Base-by-base conservation (phyloP, 495 filamentous ascomycete species). In the Neurospora sp. region DNA sequence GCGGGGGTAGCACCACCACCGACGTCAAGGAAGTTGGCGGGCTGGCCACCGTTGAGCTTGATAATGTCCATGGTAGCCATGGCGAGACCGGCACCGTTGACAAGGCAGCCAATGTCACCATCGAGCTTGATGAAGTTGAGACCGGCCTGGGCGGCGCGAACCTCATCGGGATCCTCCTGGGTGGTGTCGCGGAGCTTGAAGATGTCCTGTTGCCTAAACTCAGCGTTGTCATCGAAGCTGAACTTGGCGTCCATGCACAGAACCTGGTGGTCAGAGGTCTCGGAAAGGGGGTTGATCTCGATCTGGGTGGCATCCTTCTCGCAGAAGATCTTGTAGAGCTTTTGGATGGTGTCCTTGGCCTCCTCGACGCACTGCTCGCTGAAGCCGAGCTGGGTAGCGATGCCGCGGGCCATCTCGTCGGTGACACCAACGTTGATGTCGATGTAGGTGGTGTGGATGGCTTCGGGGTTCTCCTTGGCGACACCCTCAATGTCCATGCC, bases 21-120 rank as follows among this genome's bases (percentile, higher is more conserved):
- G 75, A 98, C 96, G 81, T 99, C 96, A 74, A 99, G 88, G 91
- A 99, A 99, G 88, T 99, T 99, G 74, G 96, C 96, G 71, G 96
- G 96, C 79, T 88, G 87, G 71, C 96, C 96, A 79, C 96, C 96
- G 86, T 99, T 99, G 38, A 99, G 90, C 89, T 99, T 99, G 89
- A 99, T 99, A 85, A 99, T 98, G 84, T 99, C 96, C 96, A 99
- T 99, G 77, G 96, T 99, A 72, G 96, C 96, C 96, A 99, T 99
- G 81, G 96, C 96, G 73, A 99, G 92, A 86, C 96, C 96, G 77
- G 96, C 96, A 82, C 96, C 96, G 84, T 99, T 99, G 86, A 99
- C 96, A 82, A 99, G 87, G 87, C 96, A 99, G 81, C 96, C 96
- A 82, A 99, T 99, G 83, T 99, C 96, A 82, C 96, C 96, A 83